phyloP scores from a whole-genome alignment of 768 basidiomycete genomes.

The Tricholoma sp. region DNA sequence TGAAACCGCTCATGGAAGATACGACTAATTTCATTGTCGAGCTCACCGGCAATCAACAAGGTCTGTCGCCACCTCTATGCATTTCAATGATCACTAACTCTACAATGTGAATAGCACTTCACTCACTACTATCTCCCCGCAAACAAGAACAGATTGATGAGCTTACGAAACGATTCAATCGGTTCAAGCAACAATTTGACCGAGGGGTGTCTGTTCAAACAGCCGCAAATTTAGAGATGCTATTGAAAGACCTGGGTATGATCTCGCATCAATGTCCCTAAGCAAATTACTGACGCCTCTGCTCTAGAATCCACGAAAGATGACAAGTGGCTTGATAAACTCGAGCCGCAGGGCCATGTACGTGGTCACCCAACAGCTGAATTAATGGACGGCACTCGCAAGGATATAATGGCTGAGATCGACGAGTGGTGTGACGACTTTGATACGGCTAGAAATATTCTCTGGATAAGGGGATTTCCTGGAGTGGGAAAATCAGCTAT shows the following conservation, averaged over 20 bases:
- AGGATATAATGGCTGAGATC: neutral
- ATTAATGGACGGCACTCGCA: conserved; percentile 12
- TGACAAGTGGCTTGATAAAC: conserved; percentile 8
- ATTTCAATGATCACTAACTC: too few relatives aligned
- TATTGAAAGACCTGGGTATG: conserved; percentile 11
- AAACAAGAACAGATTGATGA: conserved; percentile 12
- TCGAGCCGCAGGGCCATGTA: conserved; percentile 9
- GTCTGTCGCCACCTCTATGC: too few relatives aligned
- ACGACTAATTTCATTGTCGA: conserved; percentile 18
- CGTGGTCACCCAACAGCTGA: neutral
- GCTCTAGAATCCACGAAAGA: conserved; percentile 8
- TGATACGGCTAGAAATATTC: conserved; percentile 14
- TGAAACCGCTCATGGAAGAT: conserved; percentile 16
- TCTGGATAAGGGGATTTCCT: conserved; percentile 18
- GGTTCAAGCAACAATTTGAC: conserved; percentile 19
- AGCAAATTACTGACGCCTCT: neutral
- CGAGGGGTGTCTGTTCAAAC: conserved; percentile 19
- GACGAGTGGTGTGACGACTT: conserved; percentile 8
- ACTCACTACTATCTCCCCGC: too few relatives aligned
- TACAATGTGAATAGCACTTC: too few relatives aligned
- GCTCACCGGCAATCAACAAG: too few relatives aligned
- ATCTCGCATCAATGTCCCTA: neutral
- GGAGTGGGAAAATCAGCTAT: conserved; percentile 21
- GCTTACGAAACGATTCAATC: conserved; percentile 6
- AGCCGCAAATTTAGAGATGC: conserved; percentile 7